Base-by-base conservation (phyloP, 2,329 filamentous ascomycete genomes). In the Ascosphaera apis region DNA sequence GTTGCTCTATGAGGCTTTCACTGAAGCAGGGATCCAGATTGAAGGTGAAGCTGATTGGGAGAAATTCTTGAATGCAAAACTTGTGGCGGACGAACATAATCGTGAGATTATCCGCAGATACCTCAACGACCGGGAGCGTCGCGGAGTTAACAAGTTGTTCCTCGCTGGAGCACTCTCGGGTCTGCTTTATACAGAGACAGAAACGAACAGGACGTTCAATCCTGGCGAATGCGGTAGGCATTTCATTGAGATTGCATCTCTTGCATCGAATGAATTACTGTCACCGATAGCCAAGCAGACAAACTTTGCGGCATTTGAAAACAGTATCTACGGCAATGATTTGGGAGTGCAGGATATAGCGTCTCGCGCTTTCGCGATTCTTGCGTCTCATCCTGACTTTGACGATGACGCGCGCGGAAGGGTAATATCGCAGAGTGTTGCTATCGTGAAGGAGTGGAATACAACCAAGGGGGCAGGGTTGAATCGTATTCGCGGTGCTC, bases 1-100 rank as follows among this genome's bases (percentile, higher is more conserved):
- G 19, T 55, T 76, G 3, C 55, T 76, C 25, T 61, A 67, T 43
- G 58, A 69, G 47, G 69, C 72, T 30, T 53, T 75, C 17, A 23
- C 39, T 7, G 33, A 15, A 9, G 57, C 58, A 9, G 48, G 52
- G 1, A 54, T 63, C 11, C 49, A 52, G 2, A 51, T 65, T 16
- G 64, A 67, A 7, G 52, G 82, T 16, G 76, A 86, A 44, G 72
- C 76, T 33, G 79, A 86, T 42, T 95, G 88, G 88, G 77, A 83
- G 49, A 65, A 74, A 33, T 76, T 77, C 44, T 61, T 95, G 2
- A 77, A 84, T 44, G 69, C 72, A 1, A 63, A 76, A 4, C 62
- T 88, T 19, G 66, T 72, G 30, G 78, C 75, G 3, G 77, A 86
- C 47, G 64, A 76, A 39, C 58, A 64, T 33, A 70, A 30, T n/a